Base-by-base conservation (phyloP, 2,329 filamentous ascomycete species). In the Tolypocladium inflatum region DNA sequence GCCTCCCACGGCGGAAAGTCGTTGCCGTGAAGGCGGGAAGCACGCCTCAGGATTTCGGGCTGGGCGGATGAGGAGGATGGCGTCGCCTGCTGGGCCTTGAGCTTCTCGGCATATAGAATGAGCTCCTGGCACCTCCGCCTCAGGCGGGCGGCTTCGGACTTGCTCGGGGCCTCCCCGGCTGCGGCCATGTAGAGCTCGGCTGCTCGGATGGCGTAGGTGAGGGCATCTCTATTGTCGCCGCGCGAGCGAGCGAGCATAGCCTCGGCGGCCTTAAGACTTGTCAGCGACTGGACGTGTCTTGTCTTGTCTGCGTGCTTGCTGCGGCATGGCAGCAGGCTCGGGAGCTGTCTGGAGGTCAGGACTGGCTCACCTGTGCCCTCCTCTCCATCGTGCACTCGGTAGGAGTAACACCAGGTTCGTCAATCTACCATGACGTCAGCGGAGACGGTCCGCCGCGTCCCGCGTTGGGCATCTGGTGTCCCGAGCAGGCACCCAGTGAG, bases 1-100 rank as follows among this genome's bases (percentile, higher is more conserved):
- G 72, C 73, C n/a, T 81, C 81, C 94, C 94, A 99, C 0, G 89
- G 91, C 13, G 89, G 91, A 64, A 96, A 97, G 23, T 88, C 80
- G 66, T 86, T 88, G 0, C 88, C 90, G 68, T 96, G 90, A 23
- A 99, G 79, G 57, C 85, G 87, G 5, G 92, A 94, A 4, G 87
- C 85, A 67, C 87, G 85, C 2, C 89, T 77, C 10, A 97, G 73
- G 55, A 97, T 85, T 10, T 60, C 58, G 10, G 43, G 35, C 37
- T 43, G 26, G 35, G 54, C n/a, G 30, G 51, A 6, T 19, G 13
- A 21, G 9, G 39, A 17, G 26, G 48, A 23, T 43, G 42, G 2
- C 33, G 54, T 50, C 26, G 43, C 41, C 17, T 68, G 55, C 41
- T 64, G 59, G 0, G 60, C 58, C 65, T 97, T 97, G 66, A 97